These are phyloP conservation scores for Alternaria angustiovoidea DNA, from an alignment of 2,329 filamentous ascomycete species.

Conservation along the genomic window DNA sequence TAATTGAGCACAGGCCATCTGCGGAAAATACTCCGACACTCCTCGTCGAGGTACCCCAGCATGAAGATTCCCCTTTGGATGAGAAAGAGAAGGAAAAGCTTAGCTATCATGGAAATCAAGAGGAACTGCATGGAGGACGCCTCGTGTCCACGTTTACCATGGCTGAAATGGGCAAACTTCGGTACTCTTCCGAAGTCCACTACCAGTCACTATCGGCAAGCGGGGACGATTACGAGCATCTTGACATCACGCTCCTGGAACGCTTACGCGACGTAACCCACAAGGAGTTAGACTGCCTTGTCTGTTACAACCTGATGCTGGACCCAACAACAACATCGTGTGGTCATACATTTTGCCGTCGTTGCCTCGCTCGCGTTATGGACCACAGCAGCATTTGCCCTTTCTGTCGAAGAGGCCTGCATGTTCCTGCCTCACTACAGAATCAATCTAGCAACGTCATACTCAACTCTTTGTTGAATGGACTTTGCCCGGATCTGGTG, in stretches of 20 bases:
- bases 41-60: constrained; percentile 53
- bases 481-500: constrained; percentile 73
- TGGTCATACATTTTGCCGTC: constrained; percentile 87
- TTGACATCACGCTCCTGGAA: constrained; percentile 63
- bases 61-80: constrained; percentile 46
- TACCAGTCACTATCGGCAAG: constrained; percentile 55
- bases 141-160: constrained; percentile 73
- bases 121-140: constrained; percentile 63
- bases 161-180: constrained; percentile 68
- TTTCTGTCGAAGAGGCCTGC: constrained; percentile 74
- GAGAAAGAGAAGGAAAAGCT: constrained; percentile 48
- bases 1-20: constrained; percentile 54
- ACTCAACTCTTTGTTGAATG: constrained; percentile 69
- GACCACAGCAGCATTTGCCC: constrained; percentile 83
- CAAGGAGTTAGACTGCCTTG: constrained; percentile 83
- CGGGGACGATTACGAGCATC: constrained; percentile 47
- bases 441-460: constrained; percentile 67
- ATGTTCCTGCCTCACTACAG: constrained; percentile 59
- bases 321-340: constrained; percentile 86
- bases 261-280: constrained; percentile 69
- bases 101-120: constrained; percentile 39
- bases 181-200: constrained; percentile 63
- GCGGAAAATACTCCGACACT: constrained; percentile 47
- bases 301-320: constrained; percentile 83
- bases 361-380: constrained; percentile 77